Percentiles rank a stretch among this genome's conserved stretches.
These are phyloP conservation scores for Naganishia antarctica DNA, from an alignment of 768 basidiomycete species.

Conservation along the genomic window DNA sequence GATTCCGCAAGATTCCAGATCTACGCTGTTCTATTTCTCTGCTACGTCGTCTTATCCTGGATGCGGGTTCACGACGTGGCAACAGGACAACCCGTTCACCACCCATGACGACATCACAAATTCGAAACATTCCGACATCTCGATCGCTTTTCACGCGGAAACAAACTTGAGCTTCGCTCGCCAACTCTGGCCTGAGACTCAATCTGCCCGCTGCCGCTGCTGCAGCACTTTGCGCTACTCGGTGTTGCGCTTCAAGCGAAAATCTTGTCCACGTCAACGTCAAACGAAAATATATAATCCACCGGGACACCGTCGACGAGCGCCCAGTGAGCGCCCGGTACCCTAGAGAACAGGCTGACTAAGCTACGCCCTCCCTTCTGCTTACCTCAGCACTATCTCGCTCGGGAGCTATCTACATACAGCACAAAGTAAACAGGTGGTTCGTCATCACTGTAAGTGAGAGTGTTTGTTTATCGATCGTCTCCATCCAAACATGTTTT, in stretches of 20 bases:
- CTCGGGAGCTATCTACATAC: neutral
- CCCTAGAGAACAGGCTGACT: neutral
- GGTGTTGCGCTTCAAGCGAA: conserved; percentile 3
- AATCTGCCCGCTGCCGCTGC: too few relatives aligned
- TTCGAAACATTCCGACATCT: conserved; percentile 1
- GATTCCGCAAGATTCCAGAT: too few relatives aligned
- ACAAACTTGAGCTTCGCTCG: too few relatives aligned
- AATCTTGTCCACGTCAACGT: conserved; percentile 21
- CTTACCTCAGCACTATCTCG: neutral
- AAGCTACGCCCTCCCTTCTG: neutral
- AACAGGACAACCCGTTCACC: too few relatives aligned
- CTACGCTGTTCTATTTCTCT: neutral
- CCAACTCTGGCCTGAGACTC: too few relatives aligned
- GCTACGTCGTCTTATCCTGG: too few relatives aligned
- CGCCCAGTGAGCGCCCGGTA: neutral
- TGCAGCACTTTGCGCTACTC: too few relatives aligned
- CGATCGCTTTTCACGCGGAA: conserved; percentile 3
- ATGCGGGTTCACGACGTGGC: too few relatives aligned
- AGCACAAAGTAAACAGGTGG: conserved; percentile 15
- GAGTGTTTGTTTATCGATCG: neutral
- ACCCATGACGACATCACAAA: conserved; percentile 3
- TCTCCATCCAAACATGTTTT: too few relatives aligned
- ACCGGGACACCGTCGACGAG: neutral
- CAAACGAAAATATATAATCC: conserved; percentile 25
- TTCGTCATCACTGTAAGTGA: conserved; percentile 18